These are phyloP conservation scores for Dalbergia cultrata DNA, from an alignment of 306 rosid genomes.

Conservation along the genomic window DNA sequence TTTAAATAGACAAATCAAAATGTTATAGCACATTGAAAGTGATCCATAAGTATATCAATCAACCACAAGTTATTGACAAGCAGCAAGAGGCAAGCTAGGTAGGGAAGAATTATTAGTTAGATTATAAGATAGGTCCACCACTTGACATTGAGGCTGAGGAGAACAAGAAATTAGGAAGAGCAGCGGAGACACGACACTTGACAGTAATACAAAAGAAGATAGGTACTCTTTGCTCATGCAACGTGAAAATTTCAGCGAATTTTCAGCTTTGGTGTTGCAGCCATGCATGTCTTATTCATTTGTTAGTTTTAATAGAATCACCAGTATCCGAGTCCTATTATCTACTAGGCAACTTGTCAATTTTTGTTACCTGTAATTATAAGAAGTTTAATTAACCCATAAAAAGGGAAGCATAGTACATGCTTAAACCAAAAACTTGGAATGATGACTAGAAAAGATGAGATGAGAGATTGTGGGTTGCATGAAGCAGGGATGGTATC, in stretches of 20 bases:
- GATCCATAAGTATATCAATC: neutral
- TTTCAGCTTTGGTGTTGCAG: neutral
- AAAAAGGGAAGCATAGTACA: too few relatives aligned
- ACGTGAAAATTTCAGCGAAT: neutral
- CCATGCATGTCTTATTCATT: neutral
- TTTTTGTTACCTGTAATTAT: too few relatives aligned
- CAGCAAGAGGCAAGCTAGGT: neutral
- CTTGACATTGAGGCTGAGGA: neutral
- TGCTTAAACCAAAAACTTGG: too few relatives aligned
- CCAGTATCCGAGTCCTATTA: too few relatives aligned
- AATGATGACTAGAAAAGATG: too few relatives aligned
- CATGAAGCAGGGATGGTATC: too few relatives aligned
- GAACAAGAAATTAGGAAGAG: constrained; percentile 22
- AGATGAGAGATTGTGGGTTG: too few relatives aligned
- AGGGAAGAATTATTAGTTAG: constrained; percentile 1
- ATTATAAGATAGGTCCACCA: constrained; percentile 22
- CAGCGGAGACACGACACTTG: neutral
- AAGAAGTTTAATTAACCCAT: too few relatives aligned
- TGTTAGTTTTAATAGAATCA: too few relatives aligned
- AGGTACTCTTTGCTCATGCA: too few relatives aligned
- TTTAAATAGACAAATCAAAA: neutral
- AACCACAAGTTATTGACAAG: neutral
- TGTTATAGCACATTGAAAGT: neutral
- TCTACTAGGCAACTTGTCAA: too few relatives aligned
- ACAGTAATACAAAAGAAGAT: neutral